Evolutionary conservation across 2,329 filamentous ascomycete genomes (phyloP), one percentile per base, ranked within the genome.

Genomic region (Colletotrichum salicis): DNA sequence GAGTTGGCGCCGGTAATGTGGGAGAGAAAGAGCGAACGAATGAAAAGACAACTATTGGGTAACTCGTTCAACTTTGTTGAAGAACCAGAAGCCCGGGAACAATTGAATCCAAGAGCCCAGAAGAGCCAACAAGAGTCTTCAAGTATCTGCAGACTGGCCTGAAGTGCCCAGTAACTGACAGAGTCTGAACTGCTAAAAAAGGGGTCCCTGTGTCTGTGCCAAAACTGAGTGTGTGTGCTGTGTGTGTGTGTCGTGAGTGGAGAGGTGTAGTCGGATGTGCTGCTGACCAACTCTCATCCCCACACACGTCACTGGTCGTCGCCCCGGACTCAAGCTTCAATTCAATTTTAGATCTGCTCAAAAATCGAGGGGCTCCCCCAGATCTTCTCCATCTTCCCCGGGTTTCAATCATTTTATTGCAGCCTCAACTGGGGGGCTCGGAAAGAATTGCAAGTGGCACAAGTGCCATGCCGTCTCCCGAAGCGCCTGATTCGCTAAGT

Each of bases 401-500:
- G 70, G 70, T 72, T 72, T 64, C 70, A 72, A 10, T 70, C 70
- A 70, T 70, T 60, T 41, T 33, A 22, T 59, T 48, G 55, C 48
- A 59, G 59, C 59, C 70, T 60, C 64, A 60, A 35, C 52, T 65
- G 63, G 52, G 52, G 70, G 65, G 65, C 56, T 59, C 70, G 70
- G 70, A 70, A 63, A 72, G 70, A 72, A 72, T 72, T 59, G 70
- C 55, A 52, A 45, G 67, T 64, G 57, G 59, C 37, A 56, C 52
- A 52, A 59, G 58, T 61, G 67, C 59, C 71, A 73, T 74, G 67
- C 64, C 73, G 31, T 68, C 73, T 64, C 60, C 73, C 64, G 73
- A 74, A 67, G 67, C 66, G 64, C 61, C 71, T 71, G 73, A 74
- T 74, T 73, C 73, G 67, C 52, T 74, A 64, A 71, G 73, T 41